Evolutionary conservation across 2,329 filamentous ascomycete genomes (phyloP).

Genomic region (Colletotrichum lupini): DNA sequence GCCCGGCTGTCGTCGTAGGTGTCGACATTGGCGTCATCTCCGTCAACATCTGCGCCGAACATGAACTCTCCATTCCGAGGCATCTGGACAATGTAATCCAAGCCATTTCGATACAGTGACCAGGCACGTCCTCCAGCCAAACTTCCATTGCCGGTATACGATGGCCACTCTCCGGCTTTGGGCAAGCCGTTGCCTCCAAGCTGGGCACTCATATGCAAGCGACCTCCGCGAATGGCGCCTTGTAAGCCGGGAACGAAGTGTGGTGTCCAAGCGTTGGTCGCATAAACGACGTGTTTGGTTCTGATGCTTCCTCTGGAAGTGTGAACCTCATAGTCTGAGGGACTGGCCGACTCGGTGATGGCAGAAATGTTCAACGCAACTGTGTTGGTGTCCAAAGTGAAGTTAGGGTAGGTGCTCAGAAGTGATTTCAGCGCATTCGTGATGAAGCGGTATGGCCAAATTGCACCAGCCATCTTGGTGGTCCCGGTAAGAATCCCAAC

Average conservation of each 20-base stretch:
- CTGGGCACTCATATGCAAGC: not conserved
- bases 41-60: too few species aligned
- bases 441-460: slow-evolving; percentile 4
- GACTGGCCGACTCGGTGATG: not conserved
- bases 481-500: not conserved
- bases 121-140: too few species aligned
- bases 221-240: not conserved
- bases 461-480: not conserved
- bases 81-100: too few species aligned
- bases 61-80: too few species aligned
- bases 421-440: not conserved
- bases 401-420: not conserved
- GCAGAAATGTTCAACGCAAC: not conserved
- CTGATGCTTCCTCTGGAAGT: not conserved
- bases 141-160: not conserved
- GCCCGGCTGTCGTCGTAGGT: too few species aligned
- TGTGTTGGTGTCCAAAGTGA: not conserved
- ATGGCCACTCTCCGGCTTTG: not conserved
- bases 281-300: not conserved
- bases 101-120: too few species aligned
- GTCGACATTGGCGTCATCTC: too few species aligned
- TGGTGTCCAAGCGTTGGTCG: not conserved
- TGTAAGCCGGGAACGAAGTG: not conserved
- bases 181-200: not conserved
- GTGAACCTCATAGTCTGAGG: not conserved